Evolutionary conservation across 1,284 basidiomycete species (phyloP), one percentile per base, ranked within the genome.

Genomic region (Leccinum laetum): DNA sequence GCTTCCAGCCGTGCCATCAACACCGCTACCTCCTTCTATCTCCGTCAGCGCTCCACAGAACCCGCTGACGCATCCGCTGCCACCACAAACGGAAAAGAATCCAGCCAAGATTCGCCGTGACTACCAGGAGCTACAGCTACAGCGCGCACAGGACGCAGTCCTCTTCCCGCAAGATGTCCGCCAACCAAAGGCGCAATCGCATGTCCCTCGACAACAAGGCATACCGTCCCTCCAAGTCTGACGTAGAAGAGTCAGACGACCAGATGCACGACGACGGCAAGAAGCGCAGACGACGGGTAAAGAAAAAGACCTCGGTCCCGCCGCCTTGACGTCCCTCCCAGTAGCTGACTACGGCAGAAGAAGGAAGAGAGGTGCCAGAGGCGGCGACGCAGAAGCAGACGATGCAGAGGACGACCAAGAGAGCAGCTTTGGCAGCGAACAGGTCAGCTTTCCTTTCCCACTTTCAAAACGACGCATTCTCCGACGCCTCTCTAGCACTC

Each of bases 141-240:
- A 21, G 21, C 21, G 21, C 21, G 21, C 21, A 21, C 21, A 21
- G 21, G 21, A 21, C 21, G 21, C 21, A 21, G 21, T 21, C 21
- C 21, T 21, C 21, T 21, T 21, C 21, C 21, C 21, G 21, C 21
- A 21, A 21, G 21, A 21, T 21, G 21, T 21, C 21, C 21, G 21
- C 18, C 2, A 73, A 75, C 6, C 80, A 82, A 63, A 84, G 81
- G 72, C 84, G 86, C 37, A 83, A 82, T 68, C 84, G 86, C 35
- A 91, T 93, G 66, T 89, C 90, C 0, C 71, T 78, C 44, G 92
- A 93, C 74, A 92, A 93, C 76, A 91, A 90, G 72, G 91, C 91
- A 1, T 94, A 93, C 72, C 84, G 84, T 62, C 92, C 92, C 18
- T 77, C 85, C 0, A 73, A 73, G 64, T 89, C 88, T 4, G 88